Base-by-base conservation (phyloP, 2,329 filamentous ascomycete species). In the Diaporthe velutina region DNA sequence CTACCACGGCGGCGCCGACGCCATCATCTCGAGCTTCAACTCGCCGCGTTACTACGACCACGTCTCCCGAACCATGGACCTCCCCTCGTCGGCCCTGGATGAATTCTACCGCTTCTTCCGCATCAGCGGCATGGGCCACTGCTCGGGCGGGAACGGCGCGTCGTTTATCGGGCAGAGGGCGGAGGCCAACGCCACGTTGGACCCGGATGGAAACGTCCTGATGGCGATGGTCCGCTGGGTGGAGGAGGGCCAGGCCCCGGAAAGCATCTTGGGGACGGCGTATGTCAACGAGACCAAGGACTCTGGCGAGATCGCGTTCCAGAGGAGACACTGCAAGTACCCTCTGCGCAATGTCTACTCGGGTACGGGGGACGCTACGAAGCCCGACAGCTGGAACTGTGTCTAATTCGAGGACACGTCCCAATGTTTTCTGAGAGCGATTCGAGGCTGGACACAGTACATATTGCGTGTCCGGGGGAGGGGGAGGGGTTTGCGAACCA, bases 121-220 rank as follows among this genome's bases (percentile, higher is more conserved):
- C 35, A 84, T 90, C 76, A 85, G 84, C 17, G 88, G 89, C 12
- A 88, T 89, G 82, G 83, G 80, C 1, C 89, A 91, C 79, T 91
- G 89, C 77, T 74, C 64, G 7, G 85, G 86, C 10, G 88, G 88
- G 9, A 78, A 78, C 22, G 87, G 86, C 2, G 85, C 86, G 2
- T 80, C 73, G 0, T 76, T 76, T 9, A 79, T 83, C 28, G 81
- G 82, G 3, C 80, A 84, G 42, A 71, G 50, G 57, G 22, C 71
- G 73, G 10, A 54, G 77, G 5, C 78, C 79, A 15, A 80, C 4
- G 70, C 84, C 79, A 15, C 76, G 35, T 15, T 74, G 9, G 80
- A 85, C 10, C 82, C 85, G 0, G 81, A 83, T 7, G 79, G 84
- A 54, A 88, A 88, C 67, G 80, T 87, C 1, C 78, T 88, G 22